phyloP scores from a whole-genome alignment of 192 early-diverging fungal genomes.

The Linnemannia schmuckeri region DNA sequence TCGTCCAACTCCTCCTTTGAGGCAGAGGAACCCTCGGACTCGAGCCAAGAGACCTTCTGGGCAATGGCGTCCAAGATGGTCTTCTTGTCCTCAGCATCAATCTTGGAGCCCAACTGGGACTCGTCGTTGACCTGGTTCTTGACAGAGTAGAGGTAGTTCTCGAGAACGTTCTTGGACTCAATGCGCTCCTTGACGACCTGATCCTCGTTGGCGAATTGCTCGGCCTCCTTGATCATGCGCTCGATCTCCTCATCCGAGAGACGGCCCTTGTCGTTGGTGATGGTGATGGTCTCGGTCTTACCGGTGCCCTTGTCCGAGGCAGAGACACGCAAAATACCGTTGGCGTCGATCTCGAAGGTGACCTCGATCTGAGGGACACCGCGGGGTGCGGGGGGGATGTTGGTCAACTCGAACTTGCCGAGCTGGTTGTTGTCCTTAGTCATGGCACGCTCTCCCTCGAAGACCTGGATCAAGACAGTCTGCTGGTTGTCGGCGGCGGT shows the following conservation, averaged over 20 bases:
- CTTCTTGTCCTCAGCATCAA: slow-evolving; percentile 91
- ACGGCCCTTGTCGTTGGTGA: slow-evolving; percentile 97
- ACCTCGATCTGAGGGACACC: slow-evolving; percentile 99
- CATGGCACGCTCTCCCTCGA: slow-evolving; percentile 95
- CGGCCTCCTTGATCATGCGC: slow-evolving; percentile 97
- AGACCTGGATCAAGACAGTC: slow-evolving; percentile 96
- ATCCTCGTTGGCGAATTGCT: slow-evolving; percentile 94
- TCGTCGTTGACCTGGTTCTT: slow-evolving; percentile 92
- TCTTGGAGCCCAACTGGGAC: slow-evolving; percentile 86
- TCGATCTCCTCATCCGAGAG: slow-evolving; percentile 96
- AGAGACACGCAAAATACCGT: slow-evolving; percentile 94
- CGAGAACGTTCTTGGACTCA: slow-evolving; percentile 90
- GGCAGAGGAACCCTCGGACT: slow-evolving; percentile 82
- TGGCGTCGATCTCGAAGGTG: slow-evolving; percentile 94
- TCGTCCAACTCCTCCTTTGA: slow-evolving; percentile 98
- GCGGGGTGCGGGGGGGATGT: slow-evolving; percentile 94
- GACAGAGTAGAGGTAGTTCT: slow-evolving; percentile 92
- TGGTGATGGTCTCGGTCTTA: slow-evolving; percentile 95
- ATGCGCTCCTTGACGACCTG: slow-evolving; percentile 83
- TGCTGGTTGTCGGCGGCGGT: slow-evolving; percentile 98
- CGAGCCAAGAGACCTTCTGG: slow-evolving; percentile 79
- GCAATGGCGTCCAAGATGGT: slow-evolving; percentile 86
- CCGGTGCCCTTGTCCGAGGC: slow-evolving; percentile 97
- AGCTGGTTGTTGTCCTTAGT: slow-evolving; percentile 99
- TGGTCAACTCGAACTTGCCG: slow-evolving; percentile 96